phyloP scores from a whole-genome alignment of 371 early-diverging fungal species.

The Batkoa obscura region DNA sequence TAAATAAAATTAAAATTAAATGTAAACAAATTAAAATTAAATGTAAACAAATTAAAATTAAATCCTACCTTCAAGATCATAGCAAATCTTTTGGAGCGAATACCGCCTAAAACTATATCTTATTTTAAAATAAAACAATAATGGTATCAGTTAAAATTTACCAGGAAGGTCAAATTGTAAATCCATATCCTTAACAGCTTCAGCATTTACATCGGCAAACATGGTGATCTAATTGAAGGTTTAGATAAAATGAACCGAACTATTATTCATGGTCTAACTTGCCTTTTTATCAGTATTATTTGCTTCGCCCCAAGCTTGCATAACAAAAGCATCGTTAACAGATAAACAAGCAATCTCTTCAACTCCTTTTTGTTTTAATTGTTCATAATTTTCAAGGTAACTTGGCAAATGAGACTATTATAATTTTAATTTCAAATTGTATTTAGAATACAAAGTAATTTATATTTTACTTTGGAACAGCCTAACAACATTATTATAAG shows the following conservation, averaged over 20 bases:
- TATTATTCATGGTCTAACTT: too few species aligned
- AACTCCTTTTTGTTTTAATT: slow-evolving; percentile 34
- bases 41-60: too few species aligned
- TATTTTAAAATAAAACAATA: neutral
- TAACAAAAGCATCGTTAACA: slow-evolving; percentile 51
- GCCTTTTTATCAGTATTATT: slow-evolving; percentile 15
- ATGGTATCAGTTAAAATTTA: slow-evolving; percentile 1
- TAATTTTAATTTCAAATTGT: neutral
- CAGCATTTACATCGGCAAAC: slow-evolving; percentile 42
- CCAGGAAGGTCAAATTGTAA: slow-evolving; percentile 36
- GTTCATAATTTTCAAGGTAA: slow-evolving; percentile 28
- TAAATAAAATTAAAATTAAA: neutral
- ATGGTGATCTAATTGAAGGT: slow-evolving; percentile 12
- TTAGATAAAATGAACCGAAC: too few species aligned
- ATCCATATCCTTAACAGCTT: slow-evolving; percentile 35
- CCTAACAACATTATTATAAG: slow-evolving; percentile 8
- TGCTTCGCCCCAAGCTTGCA: slow-evolving; percentile 45
- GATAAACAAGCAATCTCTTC: slow-evolving; percentile 40
- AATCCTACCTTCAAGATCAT: too few species aligned
- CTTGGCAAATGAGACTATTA: slow-evolving; percentile 40
- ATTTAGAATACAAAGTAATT: neutral
- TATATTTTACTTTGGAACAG: slow-evolving; percentile 20
- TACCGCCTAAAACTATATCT: slow-evolving; percentile 29
- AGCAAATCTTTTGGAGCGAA: slow-evolving; percentile 46
- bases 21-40: too few species aligned